Conservation (phyloP, 768 basidiomycete genomes). For the Candolleomyces aberdarensis region DNA sequence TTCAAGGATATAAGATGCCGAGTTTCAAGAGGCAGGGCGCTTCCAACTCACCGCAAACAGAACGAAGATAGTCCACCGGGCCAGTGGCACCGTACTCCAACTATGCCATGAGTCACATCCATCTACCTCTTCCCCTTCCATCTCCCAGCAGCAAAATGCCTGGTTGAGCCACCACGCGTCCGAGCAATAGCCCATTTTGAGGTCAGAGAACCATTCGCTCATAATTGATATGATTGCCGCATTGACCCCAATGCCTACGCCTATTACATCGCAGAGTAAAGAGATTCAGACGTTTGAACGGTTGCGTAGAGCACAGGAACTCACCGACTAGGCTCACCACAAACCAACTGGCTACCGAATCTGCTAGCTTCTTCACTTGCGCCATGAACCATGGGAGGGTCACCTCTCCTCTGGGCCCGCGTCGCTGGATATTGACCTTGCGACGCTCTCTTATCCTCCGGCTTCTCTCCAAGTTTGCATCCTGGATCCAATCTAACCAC, state of each 20-base stretch:
- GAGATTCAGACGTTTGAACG: not conserved
- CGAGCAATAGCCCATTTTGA: conserved; percentile 95
- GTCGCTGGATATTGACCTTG: conserved; percentile 36
- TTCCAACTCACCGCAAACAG: conserved; percentile 72
- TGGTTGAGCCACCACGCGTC: conserved; percentile 99
- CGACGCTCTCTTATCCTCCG: conserved; percentile 65
- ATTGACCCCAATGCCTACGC: conserved; percentile 86
- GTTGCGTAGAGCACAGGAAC: conserved; percentile 24
- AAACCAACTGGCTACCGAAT: conserved; percentile 87
- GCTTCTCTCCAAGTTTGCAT: conserved; percentile 86
- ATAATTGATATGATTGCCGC: conserved; percentile 95
- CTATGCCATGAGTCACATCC: conserved; percentile 90
- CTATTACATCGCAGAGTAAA: conserved; percentile 34
- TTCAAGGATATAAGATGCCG: conserved; percentile 28
- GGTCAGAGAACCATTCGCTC: conserved; percentile 96
- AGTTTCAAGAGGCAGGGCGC: conserved; percentile 6
- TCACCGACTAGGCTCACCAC: conserved; percentile 86
- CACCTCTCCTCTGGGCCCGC: conserved; percentile 48
- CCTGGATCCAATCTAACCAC: conserved; percentile 89
- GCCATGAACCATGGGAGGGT: conserved; percentile 60
- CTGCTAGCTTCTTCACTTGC: conserved; percentile 54
- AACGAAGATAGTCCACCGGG: conserved; percentile 85
- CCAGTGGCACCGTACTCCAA: conserved; percentile 73
- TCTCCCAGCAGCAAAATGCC: conserved; percentile 98
- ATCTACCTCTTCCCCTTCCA: conserved; percentile 74